A percentile compares a stretch with the other conserved stretches of the same genome.
phyloP scores from a whole-genome alignment of 2,329 filamentous ascomycete genomes.

The Aspergillus sp. region DNA sequence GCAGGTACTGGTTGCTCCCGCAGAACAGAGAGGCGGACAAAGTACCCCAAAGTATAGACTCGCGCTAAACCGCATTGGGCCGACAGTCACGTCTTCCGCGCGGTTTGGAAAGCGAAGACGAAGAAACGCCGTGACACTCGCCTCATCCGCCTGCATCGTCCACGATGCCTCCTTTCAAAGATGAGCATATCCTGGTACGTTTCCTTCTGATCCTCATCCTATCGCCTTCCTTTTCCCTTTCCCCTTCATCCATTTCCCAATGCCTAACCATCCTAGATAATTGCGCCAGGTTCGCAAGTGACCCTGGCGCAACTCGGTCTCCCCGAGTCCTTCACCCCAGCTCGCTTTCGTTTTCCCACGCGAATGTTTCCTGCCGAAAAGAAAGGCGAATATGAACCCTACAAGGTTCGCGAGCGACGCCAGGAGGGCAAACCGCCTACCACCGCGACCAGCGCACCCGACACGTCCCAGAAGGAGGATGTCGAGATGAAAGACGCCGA shows the following conservation, averaged over 20 bases:
- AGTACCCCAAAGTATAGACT: slow-evolving; percentile 16
- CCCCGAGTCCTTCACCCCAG: slow-evolving; percentile 85
- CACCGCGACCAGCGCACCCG: slow-evolving; percentile 21
- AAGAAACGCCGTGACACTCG: slow-evolving; percentile 12
- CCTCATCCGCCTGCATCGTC: slow-evolving; percentile 10
- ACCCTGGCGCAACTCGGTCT: slow-evolving; percentile 90
- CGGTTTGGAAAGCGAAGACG: slow-evolving; percentile 11
- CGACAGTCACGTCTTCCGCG: not conserved
- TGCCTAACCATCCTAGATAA: slow-evolving; percentile 36
- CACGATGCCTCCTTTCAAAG: slow-evolving; percentile 52
- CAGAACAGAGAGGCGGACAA: not conserved
- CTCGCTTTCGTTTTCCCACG: slow-evolving; percentile 81
- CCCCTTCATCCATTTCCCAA: slow-evolving; percentile 2
- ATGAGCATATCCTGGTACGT: slow-evolving; percentile 52
- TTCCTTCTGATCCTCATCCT: too few relatives aligned
- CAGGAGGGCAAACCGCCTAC: slow-evolving; percentile 23
- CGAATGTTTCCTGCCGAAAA: slow-evolving; percentile 87
- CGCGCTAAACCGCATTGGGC: slow-evolving; percentile 13
- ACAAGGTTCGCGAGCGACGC: slow-evolving; percentile 65
- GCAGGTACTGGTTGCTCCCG: too few relatives aligned
- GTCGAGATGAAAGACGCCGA: slow-evolving; percentile 48
- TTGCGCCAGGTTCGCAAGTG: slow-evolving; percentile 73
- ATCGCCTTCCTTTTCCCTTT: not conserved
- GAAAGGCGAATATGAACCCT: slow-evolving; percentile 75
- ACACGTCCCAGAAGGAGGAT: slow-evolving; percentile 34